These are phyloP conservation scores for Rhizophagus prolifer DNA, from an alignment of 192 early-diverging fungal genomes.

Conservation along the genomic window DNA sequence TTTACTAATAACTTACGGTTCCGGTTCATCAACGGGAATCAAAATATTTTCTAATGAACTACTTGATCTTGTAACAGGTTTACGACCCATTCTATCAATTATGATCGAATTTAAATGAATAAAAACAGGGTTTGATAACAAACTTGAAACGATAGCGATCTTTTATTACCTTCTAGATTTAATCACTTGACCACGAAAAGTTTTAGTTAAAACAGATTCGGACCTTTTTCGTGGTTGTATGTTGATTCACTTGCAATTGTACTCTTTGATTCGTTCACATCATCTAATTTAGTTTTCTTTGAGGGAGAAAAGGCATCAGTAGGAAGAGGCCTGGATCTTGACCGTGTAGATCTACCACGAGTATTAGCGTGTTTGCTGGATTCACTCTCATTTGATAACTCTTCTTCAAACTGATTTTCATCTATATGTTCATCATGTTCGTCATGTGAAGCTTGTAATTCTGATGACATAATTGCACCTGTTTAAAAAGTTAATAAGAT, in stretches of 20 bases:
- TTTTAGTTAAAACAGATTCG: constrained; percentile 15
- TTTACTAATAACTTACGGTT: neutral
- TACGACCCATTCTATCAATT: neutral
- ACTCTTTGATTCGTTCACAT: neutral
- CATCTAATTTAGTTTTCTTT: neutral
- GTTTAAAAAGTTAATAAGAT: neutral
- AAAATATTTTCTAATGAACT: neutral
- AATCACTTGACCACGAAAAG: constrained; percentile 9
- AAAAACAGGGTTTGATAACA: neutral
- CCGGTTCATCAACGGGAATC: neutral
- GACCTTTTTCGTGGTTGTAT: too few relatives aligned
- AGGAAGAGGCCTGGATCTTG: neutral
- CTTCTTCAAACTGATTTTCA: neutral
- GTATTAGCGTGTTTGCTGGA: neutral
- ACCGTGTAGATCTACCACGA: neutral
- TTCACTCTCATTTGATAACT: neutral
- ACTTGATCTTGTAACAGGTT: neutral
- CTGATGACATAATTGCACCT: neutral
- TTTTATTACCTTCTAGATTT: constrained; percentile 10
- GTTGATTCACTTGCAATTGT: neutral
- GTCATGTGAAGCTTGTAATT: neutral
- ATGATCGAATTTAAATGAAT: neutral
- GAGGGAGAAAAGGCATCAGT: neutral
- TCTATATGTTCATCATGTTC: neutral
- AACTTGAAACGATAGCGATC: neutral